Base-by-base conservation (phyloP, 768 basidiomycete species). In the Lactarius pseudohatsudake region DNA sequence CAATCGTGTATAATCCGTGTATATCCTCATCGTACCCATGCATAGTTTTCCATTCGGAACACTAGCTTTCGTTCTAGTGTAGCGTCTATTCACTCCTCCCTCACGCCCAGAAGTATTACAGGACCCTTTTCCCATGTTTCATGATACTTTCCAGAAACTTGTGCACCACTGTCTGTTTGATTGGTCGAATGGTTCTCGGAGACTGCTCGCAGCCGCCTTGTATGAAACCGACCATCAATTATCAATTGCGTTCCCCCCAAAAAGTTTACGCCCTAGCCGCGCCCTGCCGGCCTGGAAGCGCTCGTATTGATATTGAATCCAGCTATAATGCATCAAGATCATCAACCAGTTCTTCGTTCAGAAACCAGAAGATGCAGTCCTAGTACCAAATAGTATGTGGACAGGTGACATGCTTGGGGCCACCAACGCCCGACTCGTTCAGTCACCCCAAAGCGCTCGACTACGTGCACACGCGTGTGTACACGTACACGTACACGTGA, bases 1-100 rank as follows among this genome's bases (percentile, higher is more conserved):
- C 41, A 28, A 26, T 34, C 38, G 32, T 66, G 41, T 62, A 57
- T 62, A 57, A 66, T 61, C 32, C 20, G 9, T n/a, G n/a, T 50
- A 32, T 28, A 50, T 41, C 16, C 55, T 61, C 54, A 50, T 20
- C 58, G 45, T n/a, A 60, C 59, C 20, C 34, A 53, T 53, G 58
- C 45, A 54, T 47, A 45, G 53, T 36, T 26, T 4, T 18, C 20
- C 50, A 57, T 30, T 7, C 20, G 4, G 16, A 8, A 30, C 22
- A 43, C 40, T 50, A 26, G 47, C 22, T n/a, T 50, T 26, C 47
- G 47, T 50, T 50, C 47, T 50, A 50, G 47, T 50, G 47, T 50
- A 50, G n/a, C 47, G 47, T 15, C 22, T 22, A 50, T 50, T 50
- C 47, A 50, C 18, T 22, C 16, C 45, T 47, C n/a, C n/a, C 20